Evolutionary conservation across 441 rosid species (phyloP), one percentile per base, ranked within the genome.

Genomic region (Erysimum cheiri): DNA sequence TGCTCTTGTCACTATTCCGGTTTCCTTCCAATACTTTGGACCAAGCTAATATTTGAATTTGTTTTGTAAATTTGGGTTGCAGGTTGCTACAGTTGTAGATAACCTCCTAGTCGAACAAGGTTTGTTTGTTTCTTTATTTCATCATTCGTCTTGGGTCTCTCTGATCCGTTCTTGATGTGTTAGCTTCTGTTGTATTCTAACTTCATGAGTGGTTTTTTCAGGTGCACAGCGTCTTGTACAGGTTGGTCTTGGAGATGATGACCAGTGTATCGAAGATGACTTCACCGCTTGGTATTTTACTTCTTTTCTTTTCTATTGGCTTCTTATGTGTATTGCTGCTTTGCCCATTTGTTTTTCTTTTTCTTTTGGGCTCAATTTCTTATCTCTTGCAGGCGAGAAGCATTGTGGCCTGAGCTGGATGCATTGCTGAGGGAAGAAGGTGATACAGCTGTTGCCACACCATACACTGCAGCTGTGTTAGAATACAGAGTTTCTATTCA

Each of bases 211-310:
- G 71, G 32, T 44, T 43, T 82, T 60, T 76, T 40, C 81, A 95
- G 99, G 99, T 78, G 99, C 85, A 11, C 84, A 95, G 60, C 87
- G 93, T 47, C 85, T 95, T 48, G 87, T 82, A 49, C 80, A 84
- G 15, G 85, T 92, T 59, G 99, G 98, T 84, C 97, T 94, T 50
- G 99, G 98, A 64, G 98, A 94, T 84, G 99, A 94, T 83, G 99
- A 95, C 63, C 97, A 90, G 63, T 95, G 99, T 81, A 95, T 95
- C 57, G 99, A 95, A 85, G 99, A 95, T 81, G 99, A 95, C 72
- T 95, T 92, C 44, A 69, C 76, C 65, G 93, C 98, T 14, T 95
- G 99, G 99, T 92, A 86, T 50, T 55, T 31, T n/a, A 76, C 65
- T 44, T 53, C 22, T 11, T 61, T 9, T 12, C 49, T 41, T 28